phyloP scores from a whole-genome alignment of 1,284 basidiomycete genomes.

The Hymenochaete sp. region DNA sequence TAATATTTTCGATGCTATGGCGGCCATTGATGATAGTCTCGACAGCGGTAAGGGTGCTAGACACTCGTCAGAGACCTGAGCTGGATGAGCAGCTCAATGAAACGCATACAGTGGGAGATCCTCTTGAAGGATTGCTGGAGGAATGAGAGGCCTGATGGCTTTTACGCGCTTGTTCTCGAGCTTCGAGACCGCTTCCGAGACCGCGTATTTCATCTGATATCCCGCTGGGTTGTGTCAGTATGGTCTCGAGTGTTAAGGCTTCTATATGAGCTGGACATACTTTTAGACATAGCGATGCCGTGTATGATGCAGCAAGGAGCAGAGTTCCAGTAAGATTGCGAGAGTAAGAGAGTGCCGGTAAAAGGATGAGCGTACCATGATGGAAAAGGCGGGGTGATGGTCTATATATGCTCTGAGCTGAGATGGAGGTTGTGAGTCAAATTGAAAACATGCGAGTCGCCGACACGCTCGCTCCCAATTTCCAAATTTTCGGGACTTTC shows the following conservation, averaged over 20 bases:
- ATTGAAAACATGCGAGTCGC: too few relatives aligned
- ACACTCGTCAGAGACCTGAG: conserved; percentile 11
- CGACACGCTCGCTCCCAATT: neutral
- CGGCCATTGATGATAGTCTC: conserved; percentile 85
- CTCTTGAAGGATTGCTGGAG: conserved; percentile 87
- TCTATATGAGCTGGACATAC: too few relatives aligned
- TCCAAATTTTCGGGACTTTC: neutral
- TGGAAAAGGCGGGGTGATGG: too few relatives aligned
- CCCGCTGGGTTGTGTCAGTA: conserved; percentile 28
- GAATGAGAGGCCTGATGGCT: conserved; percentile 79
- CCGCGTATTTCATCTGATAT: conserved; percentile 43
- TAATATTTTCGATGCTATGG: conserved; percentile 65
- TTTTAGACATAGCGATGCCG: too few relatives aligned
- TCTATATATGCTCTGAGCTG: too few relatives aligned
- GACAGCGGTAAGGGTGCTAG: conserved; percentile 60
- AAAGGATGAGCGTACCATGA: too few relatives aligned
- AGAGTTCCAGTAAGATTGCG: too few relatives aligned
- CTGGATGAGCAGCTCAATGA: neutral
- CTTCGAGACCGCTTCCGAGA: conserved; percentile 68
- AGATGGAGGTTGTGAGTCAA: too few relatives aligned
- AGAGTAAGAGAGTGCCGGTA: too few relatives aligned
- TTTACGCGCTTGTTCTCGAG: conserved; percentile 86
- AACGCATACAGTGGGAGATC: conserved; percentile 68
- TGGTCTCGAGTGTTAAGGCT: too few relatives aligned
- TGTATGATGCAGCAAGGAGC: too few relatives aligned